Evolutionary conservation across 495 filamentous ascomycete genomes (phyloP).

Genomic region (Margaritispora aquatica): DNA sequence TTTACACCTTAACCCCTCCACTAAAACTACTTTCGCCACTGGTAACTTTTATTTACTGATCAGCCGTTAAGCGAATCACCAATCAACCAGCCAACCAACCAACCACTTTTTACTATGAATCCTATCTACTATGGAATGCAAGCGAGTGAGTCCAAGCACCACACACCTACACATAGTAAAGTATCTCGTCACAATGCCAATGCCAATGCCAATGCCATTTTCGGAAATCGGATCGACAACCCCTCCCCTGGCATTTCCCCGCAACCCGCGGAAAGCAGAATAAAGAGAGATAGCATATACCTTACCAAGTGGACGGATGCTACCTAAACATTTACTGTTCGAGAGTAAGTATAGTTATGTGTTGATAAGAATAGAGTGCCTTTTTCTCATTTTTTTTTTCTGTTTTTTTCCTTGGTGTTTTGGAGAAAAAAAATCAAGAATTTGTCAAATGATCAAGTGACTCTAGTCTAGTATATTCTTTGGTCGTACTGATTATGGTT

Average conservation of each 20-base stretch:
- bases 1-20: not conserved
- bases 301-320: too few relatives aligned
- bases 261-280: not conserved
- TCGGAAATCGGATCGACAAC: not conserved
- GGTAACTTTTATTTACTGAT: not conserved
- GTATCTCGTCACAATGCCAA: not conserved
- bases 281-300: not conserved
- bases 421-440: not conserved
- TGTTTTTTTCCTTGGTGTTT: not conserved
- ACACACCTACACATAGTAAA: not conserved
- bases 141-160: not conserved
- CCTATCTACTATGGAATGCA: not conserved
- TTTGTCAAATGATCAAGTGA: not conserved
- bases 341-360: not conserved
- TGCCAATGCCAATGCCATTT: not conserved
- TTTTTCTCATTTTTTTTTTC: not conserved
- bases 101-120: not conserved
- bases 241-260: too few relatives aligned
- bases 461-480: not conserved
- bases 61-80: not conserved
- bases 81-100: too few relatives aligned
- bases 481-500: not conserved
- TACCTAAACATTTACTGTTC: not conserved
- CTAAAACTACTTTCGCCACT: not conserved
- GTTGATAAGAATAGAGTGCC: too few relatives aligned